Conservation (phyloP, 495 filamentous ascomycete genomes). For the Clohesyomyces aquaticus region DNA sequence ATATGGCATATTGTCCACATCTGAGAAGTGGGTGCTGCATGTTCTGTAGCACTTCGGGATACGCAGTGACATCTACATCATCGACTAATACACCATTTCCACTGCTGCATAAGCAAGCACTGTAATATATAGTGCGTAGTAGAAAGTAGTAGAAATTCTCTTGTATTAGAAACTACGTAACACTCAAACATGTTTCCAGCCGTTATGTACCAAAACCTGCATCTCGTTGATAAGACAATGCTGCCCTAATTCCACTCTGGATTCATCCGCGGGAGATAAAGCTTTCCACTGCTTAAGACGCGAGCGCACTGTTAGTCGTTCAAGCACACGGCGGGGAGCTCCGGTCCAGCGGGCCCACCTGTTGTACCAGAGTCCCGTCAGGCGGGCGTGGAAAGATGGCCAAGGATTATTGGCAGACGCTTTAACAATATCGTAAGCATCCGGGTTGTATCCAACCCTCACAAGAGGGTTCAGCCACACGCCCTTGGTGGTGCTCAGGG, state of each 20-base stretch:
- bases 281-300: conserved; percentile 42
- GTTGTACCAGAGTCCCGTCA: conserved; percentile 16
- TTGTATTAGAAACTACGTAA: too few species aligned
- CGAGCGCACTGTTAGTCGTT: conserved; percentile 5
- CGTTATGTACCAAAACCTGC: conserved; percentile 75
- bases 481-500: conserved; percentile 55
- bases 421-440: conserved; percentile 56
- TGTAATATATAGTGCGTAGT: too few species aligned
- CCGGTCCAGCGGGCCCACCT: conserved; percentile 2
- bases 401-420: conserved; percentile 47
- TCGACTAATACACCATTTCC: too few species aligned
- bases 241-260: conserved; percentile 55
- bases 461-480: conserved; percentile 80
- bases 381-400: conserved; percentile 49
- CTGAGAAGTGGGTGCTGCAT: too few species aligned
- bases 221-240: conserved; percentile 82
- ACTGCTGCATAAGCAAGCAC: too few species aligned
- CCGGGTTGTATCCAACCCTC: conserved; percentile 68
- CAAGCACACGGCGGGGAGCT: not conserved
- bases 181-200: conserved; percentile 73
- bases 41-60: too few species aligned
- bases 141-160: too few species aligned
- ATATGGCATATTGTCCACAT: too few species aligned
- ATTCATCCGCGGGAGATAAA: conserved; percentile 33
- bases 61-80: too few species aligned